Base-by-base conservation (phyloP, 208 protist genomes). In the Wallacemonas collosoma region DNA sequence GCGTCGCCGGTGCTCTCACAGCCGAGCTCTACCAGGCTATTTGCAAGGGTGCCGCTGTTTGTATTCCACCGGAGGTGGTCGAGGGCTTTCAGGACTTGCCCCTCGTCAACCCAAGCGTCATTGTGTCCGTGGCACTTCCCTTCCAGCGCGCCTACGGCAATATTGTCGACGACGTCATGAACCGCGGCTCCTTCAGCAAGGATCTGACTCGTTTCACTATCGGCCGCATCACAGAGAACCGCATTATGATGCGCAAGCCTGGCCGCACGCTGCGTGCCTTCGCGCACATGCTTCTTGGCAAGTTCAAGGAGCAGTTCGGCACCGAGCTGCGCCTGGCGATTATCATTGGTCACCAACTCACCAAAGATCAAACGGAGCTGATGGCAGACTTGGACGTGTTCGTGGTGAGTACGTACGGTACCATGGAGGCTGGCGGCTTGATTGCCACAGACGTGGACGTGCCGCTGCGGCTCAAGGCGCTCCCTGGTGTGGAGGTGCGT, bases 371-470 rank as follows among this genome's bases (percentile, higher is more conserved):
- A 63, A 82, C 83, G 17, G 90, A 97, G 79, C 80, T 97, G 51
- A 81, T 97, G 76, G 90, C 93, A 35, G 93, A 97, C 63, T 72
- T 97, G 56, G 93, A 97, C 78, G 87, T 97, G 51, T 97, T 97
- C 68, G 84, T 91, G 5, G 87, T 97, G 41, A 88, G 87, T 71
- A 97, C 93, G 26, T 97, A 97, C 77, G 93, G 93, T 55, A 94
- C 83, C 71, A 77, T 97, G 60, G 93, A 97, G 75, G 93, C 90
- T 35, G 93, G 93, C 56, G 93, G 93, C 47, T 58, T 97, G 14
- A 81, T 97, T 38, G 90, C 93, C 47, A 97, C 89, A 14, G 93
- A 97, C 66, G 81, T 97, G 68, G 93, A 97, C 66, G 93, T 97
- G 55, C 93, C 93, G 39, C 84, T 90, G 68, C 89, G 90, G n/a